Evolutionary conservation across 106 monocot species (phyloP), one percentile per base, ranked within the genome.

Genomic region (Dactylorhiza incarnata): DNA sequence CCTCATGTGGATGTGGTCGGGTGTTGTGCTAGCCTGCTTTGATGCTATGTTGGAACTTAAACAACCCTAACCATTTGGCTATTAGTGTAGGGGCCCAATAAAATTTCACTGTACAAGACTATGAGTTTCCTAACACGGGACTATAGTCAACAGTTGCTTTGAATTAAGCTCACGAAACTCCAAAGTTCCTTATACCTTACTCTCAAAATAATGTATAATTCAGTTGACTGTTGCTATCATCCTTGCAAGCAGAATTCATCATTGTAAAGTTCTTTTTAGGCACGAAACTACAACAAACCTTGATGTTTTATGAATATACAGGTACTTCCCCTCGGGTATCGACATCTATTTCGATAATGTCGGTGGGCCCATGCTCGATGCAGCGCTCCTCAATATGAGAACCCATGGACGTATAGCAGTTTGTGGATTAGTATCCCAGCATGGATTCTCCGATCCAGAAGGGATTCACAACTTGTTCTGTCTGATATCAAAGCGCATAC

Each of bases 271-370:
- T 54, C 17, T 54, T 17, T 54, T 17, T 54, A 5, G 10, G 54
- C 17, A 2, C 29, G 54, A 54, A 54, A 54, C 54, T 54, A 17
- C 16, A 54, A 54, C 54, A 29, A 29, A 29, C 29, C 29, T 29
- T 29, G 29, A 71, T 16, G 8, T 5, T 46, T 11, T n/a, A 48
- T 46, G 7, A 37, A 48, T 22, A 29, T 10, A 26, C 80, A 94
- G 94, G 82, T 89, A 84, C 49, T 91, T 95, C 46, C 89, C 94
- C 1, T 55, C 85, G 6, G 94, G 94, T 4, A 89, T 95, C 14
- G 94, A 95, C 74, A 91, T 89, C 19, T 95, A 95, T 84, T 95
- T 95, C 44, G 94, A 95, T 48, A 95, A 94, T 19, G 94, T 94
- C 1, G 94, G 94, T 1, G 91, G 94, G 0, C 9, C 73, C 5